Base-by-base conservation (phyloP, 768 basidiomycete genomes). In the Symmetrospora coprosmae region DNA sequence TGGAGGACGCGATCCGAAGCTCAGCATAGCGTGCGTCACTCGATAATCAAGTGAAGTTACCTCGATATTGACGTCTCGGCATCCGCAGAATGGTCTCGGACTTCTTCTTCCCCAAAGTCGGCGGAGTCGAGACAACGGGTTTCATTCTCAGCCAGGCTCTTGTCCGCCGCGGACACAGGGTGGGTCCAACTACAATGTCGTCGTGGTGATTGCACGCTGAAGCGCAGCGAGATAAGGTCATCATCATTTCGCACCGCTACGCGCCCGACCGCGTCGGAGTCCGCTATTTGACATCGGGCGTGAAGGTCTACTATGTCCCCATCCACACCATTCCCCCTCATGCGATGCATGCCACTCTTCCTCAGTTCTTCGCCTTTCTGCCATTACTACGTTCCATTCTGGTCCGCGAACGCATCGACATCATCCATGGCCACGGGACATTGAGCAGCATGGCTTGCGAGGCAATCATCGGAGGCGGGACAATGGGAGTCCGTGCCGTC, bases 71-170 rank as follows among this genome's bases (percentile, higher is more conserved):
- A n/a, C n/a, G n/a, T n/a, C n/a, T n/a, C n/a, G n/a, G n/a, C n/a
- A n/a, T 16, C 25, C 9, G 7, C 14, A 61, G 64, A 8, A 61
- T 97, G 87, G 81, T 97, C 60, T 86, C 83, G 39, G 94, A 99
- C 74, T 99, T 97, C 76, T 99, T 96, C 74, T 82, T 87, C 69
- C 94, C 94, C 0, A 78, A 80, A 60, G 84, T 91, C 2, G 94
- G 94, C 2, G 94, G 94, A 7, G 92, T 99, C 31, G 94, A 97
- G 74, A 91, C 82, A 62, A 89, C 94, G 72, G 91, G 96, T 35
- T 96, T 87, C 73, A 86, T 86, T 80, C 78, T 99, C 46, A 83
- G 84, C 60, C 82, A 85, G 19, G 83, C 84, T 47, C 81, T 97
- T 39, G 80, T 90, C 53, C 76, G 77, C 39, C 79, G 79, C 38